Conservation (phyloP, 352 stramenopile species). For the Globisporangium megalacanthum region DNA sequence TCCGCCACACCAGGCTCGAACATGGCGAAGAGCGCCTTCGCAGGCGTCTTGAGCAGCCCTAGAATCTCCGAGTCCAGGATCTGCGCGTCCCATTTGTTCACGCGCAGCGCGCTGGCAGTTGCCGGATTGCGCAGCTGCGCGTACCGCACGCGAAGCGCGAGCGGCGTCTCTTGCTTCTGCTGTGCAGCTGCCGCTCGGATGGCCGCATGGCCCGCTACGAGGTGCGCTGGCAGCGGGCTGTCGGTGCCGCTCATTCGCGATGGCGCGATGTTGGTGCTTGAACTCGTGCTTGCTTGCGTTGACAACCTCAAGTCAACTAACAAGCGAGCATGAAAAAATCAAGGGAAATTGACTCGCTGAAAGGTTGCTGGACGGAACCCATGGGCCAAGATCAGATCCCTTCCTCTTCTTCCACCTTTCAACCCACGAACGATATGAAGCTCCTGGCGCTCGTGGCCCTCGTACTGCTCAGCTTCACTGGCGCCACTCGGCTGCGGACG, state of each 20-base stretch:
- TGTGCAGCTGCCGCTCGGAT: slow-evolving; percentile 24
- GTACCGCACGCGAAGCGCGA: slow-evolving; percentile 32
- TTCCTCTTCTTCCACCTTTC: too few relatives aligned
- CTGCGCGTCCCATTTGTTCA: slow-evolving; percentile 82
- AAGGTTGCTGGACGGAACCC: too few relatives aligned
- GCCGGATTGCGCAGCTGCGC: slow-evolving; percentile 31
- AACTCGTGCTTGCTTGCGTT: slow-evolving; percentile 1
- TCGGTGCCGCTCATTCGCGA: slow-evolving; percentile 10
- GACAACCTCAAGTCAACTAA: background rate
- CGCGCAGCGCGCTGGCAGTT: slow-evolving; percentile 36
- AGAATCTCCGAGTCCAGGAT: slow-evolving; percentile 82
- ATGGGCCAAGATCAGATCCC: too few relatives aligned
- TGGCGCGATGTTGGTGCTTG: background rate
- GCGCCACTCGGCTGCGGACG: slow-evolving; percentile 3
- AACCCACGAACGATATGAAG: slow-evolving; percentile 9
- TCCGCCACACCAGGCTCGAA: slow-evolving; percentile 65
- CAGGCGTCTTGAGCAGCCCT: slow-evolving; percentile 58
- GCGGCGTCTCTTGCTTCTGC: background rate
- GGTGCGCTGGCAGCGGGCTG: slow-evolving; percentile 23
- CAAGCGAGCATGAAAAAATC: slow-evolving; percentile 1
- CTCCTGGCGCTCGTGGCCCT: slow-evolving; percentile 12
- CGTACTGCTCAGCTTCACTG: slow-evolving; percentile 2
- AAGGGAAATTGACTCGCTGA: too few relatives aligned
- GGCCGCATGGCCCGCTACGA: slow-evolving; percentile 27
- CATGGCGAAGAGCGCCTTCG: slow-evolving; percentile 79